phyloP scores from a whole-genome alignment of 805 yeast genomes.

The Candida verbasci region DNA sequence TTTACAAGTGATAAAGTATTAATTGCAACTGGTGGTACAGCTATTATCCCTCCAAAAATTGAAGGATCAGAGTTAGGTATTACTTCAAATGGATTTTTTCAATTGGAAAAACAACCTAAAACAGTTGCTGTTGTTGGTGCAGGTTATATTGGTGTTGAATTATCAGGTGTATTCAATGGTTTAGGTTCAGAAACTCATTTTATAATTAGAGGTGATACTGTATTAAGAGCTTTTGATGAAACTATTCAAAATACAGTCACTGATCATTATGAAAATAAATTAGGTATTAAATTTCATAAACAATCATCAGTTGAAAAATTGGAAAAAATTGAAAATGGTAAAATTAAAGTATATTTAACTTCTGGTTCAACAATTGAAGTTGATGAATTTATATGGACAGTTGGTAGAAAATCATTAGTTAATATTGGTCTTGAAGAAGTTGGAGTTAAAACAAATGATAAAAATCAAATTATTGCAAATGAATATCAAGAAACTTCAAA shows the following conservation, averaged over 20 bases:
- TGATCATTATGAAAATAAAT: constrained; percentile 66
- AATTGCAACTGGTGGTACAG: constrained; percentile 91
- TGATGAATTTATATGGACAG: constrained; percentile 87
- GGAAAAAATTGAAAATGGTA: constrained; percentile 28
- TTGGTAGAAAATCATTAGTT: constrained; percentile 79
- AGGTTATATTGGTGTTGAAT: constrained; percentile 95
- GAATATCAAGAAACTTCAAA: constrained; percentile 83
- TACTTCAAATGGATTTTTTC: constrained; percentile 88
- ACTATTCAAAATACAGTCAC: constrained; percentile 76
- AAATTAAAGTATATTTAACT: constrained; percentile 33
- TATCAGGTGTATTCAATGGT: constrained; percentile 90
- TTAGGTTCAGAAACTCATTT: constrained; percentile 83
- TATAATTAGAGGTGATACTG: constrained; percentile 87
- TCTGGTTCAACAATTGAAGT: constrained; percentile 46
- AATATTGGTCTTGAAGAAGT: constrained; percentile 74
- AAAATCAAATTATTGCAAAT: constrained; percentile 70
- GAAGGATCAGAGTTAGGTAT: constrained; percentile 83
- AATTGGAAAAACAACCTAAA: constrained; percentile 77
- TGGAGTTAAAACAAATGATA: constrained; percentile 59
- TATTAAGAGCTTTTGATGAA: constrained; percentile 83
- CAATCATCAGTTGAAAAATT: constrained; percentile 41
- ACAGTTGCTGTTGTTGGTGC: constrained; percentile 95
- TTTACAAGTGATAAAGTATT: constrained; percentile 80
- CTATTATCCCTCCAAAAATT: constrained; percentile 63
- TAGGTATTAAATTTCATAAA: constrained; percentile 80